These are phyloP conservation scores for Aspergillus vadensis DNA, from an alignment of 2,329 filamentous ascomycete species.

Conservation along the genomic window DNA sequence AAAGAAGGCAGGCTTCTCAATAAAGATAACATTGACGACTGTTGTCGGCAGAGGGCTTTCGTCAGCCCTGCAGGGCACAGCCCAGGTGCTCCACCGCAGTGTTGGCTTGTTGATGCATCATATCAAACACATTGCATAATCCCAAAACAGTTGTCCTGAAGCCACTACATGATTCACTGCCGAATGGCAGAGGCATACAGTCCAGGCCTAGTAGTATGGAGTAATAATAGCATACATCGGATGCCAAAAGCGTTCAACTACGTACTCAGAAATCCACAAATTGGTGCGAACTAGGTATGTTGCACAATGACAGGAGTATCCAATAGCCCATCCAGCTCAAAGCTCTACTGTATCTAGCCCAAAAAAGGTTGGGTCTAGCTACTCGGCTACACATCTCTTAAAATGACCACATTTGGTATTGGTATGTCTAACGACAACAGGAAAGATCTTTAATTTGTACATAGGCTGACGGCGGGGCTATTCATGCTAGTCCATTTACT, in stretches of 20 bases:
- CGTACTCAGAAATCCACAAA: neutral
- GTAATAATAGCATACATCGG: too few species aligned
- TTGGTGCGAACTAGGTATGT: neutral
- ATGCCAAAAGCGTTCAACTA: neutral
- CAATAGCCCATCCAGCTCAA: neutral
- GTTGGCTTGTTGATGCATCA: neutral
- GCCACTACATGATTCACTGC: too few species aligned
- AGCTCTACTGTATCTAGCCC: neutral
- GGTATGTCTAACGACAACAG: slow-evolving; percentile 40
- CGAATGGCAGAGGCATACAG: too few species aligned
- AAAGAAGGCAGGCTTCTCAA: neutral
- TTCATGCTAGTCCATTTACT: slow-evolving; percentile 39
- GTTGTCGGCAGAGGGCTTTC: neutral
- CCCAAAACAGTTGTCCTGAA: too few species aligned
- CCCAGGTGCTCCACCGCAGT: neutral
- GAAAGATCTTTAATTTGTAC: slow-evolving; percentile 46
- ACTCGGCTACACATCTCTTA: neutral
- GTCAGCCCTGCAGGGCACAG: neutral
- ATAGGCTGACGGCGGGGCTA: slow-evolving; percentile 37
- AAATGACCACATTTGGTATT: slow-evolving; percentile 37
- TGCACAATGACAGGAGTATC: neutral
- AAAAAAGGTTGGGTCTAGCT: neutral
- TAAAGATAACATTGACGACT: neutral
- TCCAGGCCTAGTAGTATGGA: too few species aligned
- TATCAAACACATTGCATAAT: neutral